Evolutionary conservation across 1,284 basidiomycete species (phyloP).

Genomic region (Microbotryomycetes sp.): DNA sequence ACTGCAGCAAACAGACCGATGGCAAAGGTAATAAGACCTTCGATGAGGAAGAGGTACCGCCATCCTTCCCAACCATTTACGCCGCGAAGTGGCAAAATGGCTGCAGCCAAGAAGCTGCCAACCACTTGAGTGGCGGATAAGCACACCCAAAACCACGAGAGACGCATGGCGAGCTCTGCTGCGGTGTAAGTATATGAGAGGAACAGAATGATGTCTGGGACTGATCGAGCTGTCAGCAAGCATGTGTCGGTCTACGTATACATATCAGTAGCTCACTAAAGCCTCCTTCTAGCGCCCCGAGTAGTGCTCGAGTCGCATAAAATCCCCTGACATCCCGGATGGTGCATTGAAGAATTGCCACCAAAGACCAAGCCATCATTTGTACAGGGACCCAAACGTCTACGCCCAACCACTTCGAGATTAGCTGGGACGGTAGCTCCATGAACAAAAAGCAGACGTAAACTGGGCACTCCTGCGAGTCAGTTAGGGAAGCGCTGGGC

Average conservation of each 20-base stretch:
- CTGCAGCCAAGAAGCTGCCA: conserved; percentile 38
- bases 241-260: not conserved
- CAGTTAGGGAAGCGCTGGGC: too few species aligned
- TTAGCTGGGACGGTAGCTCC: conserved; percentile 32
- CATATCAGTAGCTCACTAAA: conserved; percentile 1
- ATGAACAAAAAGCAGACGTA: conserved; percentile 8
- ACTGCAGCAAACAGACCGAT: conserved; percentile 39
- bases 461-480: too few species aligned
- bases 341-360: conserved; percentile 36
- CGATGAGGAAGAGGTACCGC: conserved; percentile 38
- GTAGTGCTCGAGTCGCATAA: conserved; percentile 2
- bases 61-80: conserved; percentile 36
- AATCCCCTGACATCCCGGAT: conserved; percentile 27
- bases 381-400: conserved; percentile 40
- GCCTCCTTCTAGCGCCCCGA: conserved; percentile 8
- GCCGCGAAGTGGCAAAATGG: conserved; percentile 40
- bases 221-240: conserved; percentile 28
- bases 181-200: conserved; percentile 34
- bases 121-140: conserved; percentile 36
- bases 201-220: conserved; percentile 28
- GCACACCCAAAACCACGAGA: conserved; percentile 43
- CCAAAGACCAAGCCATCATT: conserved; percentile 40
- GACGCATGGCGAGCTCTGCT: conserved; percentile 40
- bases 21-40: conserved; percentile 38
- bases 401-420: conserved; percentile 42